These are phyloP conservation scores for Monilinia aucupariae DNA, from an alignment of 2,329 filamentous ascomycete genomes.

Conservation along the genomic window DNA sequence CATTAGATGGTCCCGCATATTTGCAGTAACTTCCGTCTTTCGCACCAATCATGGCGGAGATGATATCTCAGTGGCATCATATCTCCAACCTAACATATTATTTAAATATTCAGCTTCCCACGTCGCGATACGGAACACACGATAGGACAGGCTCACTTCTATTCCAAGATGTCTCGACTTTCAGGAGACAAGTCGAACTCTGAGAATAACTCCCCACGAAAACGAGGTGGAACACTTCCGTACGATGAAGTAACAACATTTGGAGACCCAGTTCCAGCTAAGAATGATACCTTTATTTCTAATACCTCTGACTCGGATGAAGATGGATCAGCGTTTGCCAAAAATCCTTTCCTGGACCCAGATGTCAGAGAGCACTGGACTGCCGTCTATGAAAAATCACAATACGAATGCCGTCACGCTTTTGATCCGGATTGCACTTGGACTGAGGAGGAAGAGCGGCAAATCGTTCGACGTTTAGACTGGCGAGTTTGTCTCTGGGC, in stretches of 20 bases:
- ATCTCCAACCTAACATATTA: neutral
- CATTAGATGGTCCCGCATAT: neutral
- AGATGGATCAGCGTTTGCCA: constrained; percentile 18
- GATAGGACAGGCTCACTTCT: neutral
- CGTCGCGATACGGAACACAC: neutral
- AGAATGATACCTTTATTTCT: neutral
- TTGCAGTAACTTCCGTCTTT: neutral
- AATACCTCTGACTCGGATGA: constrained; percentile 21
- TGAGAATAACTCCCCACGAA: neutral
- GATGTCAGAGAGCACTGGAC: constrained; percentile 27
- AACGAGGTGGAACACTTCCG: constrained; percentile 14
- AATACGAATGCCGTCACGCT: constrained; percentile 29
- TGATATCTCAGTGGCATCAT: neutral
- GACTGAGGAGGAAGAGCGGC: constrained; percentile 29
- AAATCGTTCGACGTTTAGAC: constrained; percentile 27
- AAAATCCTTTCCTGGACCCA: constrained; percentile 29
- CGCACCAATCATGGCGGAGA: neutral
- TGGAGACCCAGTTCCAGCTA: constrained; percentile 18
- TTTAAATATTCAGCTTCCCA: neutral
- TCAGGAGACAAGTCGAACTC: neutral
- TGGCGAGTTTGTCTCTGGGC: constrained; percentile 27
- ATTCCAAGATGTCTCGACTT: constrained; percentile 10
- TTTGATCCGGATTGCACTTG: constrained; percentile 29
- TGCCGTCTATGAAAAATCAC: constrained; percentile 27
- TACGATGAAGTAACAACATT: constrained; percentile 23